Base-by-base conservation (phyloP, 2,329 filamentous ascomycete genomes). In the Arachnopeziza araneosa region DNA sequence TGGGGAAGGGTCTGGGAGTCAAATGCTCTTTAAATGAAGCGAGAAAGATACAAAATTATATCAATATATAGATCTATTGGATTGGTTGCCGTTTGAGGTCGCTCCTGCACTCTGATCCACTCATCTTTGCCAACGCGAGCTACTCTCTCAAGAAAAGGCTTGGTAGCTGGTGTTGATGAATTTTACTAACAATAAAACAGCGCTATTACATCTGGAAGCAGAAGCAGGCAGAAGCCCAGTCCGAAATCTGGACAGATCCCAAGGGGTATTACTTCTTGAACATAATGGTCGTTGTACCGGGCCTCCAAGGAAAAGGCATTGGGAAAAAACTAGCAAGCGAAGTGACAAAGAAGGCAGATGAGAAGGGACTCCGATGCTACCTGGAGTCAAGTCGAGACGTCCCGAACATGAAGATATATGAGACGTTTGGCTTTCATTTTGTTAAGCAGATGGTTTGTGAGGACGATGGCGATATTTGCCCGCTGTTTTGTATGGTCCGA, bases 211-310 rank as follows among this genome's bases (percentile, higher is more conserved):
- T 90, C 65, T 91, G 87, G 87, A 91, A 91, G 69, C 77, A 78
- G 4, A 78, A 81, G 6, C 88, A 91, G 71, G 78, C 80, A 0
- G 75, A 82, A 49, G 84, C 82, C 0, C 87, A 90, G 58, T 75
- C 76, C 0, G 74, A 81, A 24, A 73, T 90, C 2, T 91, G 87
- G 88, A 83, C 76, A 0, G 85, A 89, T 59, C 78, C 80, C 0
- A 76, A 79, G 5, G 88, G 88, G 0, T 91, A 91, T 68, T 91
- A 90, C 68, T 91, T 91, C 66, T 86, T 88, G 64, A 91, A 91
- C 68, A 89, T 91, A 62, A 83, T 91, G 67, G 86, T 87, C 0
- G 87, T 91, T 1, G 71, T 83, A 19, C 85, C 87, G 0, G 80
- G 84, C 54, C 80, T 79, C 32, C 87, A 90, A 70, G 86, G 86